phyloP scores from a whole-genome alignment of 352 stramenopile species.

The Albugo candida region DNA sequence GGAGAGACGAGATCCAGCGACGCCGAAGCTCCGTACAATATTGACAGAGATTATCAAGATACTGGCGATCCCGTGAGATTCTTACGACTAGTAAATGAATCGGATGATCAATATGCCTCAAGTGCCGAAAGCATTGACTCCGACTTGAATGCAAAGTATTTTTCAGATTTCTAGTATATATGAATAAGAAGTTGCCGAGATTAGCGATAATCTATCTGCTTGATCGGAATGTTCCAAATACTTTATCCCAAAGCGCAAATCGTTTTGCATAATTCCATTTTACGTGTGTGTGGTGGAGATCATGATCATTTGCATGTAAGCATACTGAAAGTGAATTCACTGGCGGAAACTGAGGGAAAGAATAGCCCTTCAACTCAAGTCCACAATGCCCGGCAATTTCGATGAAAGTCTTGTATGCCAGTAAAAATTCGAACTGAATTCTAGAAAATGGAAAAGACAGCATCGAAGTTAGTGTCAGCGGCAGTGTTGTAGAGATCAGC shows the following conservation, averaged over 20 bases:
- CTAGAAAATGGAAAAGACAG: slow-evolving; percentile 24
- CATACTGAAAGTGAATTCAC: slow-evolving; percentile 30
- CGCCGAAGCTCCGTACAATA: not conserved
- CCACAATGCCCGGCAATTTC: slow-evolving; percentile 71
- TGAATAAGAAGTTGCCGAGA: no score
- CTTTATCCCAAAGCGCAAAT: slow-evolving; percentile 72
- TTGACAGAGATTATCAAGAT: not conserved
- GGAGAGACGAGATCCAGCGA: not conserved
- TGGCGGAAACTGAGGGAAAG: slow-evolving; percentile 68
- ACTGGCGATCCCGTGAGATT: not conserved
- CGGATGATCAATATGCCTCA: slow-evolving; percentile 4
- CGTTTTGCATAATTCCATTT: slow-evolving; percentile 78
- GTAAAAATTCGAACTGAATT: slow-evolving; percentile 51
- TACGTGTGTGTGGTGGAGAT: slow-evolving; percentile 68
- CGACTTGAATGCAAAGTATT: slow-evolving; percentile 43
- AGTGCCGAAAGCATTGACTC: slow-evolving; percentile 58
- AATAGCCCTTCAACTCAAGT: slow-evolving; percentile 66
- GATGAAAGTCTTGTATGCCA: slow-evolving; percentile 81
- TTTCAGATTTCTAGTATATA: slow-evolving; percentile 36
- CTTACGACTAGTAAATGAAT: not conserved
- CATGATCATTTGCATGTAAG: slow-evolving; percentile 44
- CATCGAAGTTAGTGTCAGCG: slow-evolving; percentile 27
- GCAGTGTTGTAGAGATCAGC: slow-evolving; percentile 54
- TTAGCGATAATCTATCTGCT: no score
- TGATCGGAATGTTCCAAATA: slow-evolving; percentile 58